Percentiles rank a stretch among this genome's conserved stretches.
phyloP scores from a whole-genome alignment of 139 green algal species.

The Tetraselmis chui region DNA sequence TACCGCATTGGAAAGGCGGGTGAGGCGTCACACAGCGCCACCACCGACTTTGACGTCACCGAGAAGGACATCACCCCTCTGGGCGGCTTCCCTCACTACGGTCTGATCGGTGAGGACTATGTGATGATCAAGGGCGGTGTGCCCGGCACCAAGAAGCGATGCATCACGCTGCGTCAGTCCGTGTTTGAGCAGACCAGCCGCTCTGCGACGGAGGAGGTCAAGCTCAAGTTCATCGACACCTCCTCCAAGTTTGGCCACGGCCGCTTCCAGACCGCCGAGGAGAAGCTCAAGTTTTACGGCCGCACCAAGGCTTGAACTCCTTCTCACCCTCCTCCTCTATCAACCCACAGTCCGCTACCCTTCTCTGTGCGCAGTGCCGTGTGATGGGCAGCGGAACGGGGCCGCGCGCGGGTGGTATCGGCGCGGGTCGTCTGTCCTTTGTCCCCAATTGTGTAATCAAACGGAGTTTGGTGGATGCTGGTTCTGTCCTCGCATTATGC shows the following conservation, averaged over 20 bases:
- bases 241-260: conserved; percentile 98
- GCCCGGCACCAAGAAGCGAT: conserved; percentile 89
- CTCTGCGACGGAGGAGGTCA: conserved; percentile 89
- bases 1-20: conserved; percentile 97
- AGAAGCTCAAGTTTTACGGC: conserved; percentile 82
- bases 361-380: no score
- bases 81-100: conserved; percentile 99
- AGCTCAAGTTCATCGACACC: conserved; percentile 98
- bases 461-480: no score
- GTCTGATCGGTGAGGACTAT: conserved; percentile 93
- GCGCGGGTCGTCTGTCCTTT: no score
- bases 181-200: conserved; percentile 88
- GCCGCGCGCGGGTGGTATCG: no score
- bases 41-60: conserved; percentile 92
- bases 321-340: no score
- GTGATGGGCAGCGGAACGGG: no score
- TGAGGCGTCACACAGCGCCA: conserved; percentile 60
- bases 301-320: conserved; percentile 51
- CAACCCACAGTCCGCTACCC: no score
- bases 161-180: conserved; percentile 90
- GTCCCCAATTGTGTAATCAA: no score
- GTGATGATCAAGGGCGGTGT: conserved; percentile 94
- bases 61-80: conserved; percentile 99
- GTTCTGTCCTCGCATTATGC: no score
- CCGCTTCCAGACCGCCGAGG: conserved; percentile 96